Base-by-base conservation (phyloP, 352 stramenopile species). In the Elongisporangium prolatum region DNA sequence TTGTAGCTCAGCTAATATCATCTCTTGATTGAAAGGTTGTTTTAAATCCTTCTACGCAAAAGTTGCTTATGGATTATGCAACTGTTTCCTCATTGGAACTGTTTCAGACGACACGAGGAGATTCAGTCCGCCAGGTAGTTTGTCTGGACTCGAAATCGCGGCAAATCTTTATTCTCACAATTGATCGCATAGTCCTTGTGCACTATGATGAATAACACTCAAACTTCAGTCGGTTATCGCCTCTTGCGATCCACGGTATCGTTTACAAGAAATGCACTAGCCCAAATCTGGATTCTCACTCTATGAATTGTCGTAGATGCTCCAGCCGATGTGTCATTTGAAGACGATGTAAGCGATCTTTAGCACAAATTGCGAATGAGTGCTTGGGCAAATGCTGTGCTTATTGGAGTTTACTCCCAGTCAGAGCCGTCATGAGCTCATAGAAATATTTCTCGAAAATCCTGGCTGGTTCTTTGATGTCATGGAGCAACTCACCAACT, bases 301-400 rank as follows among this genome's bases (percentile, higher is more conserved):
- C 14, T 21, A 64, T 52, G 18, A 58, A 49, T 11, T 52, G 40
- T 50, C 10, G 10, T 48, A 95, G 85, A 89, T 95, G 59, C 67
- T 93, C 9, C 84, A 91, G 21, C 86, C 86, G 49, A 86, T 68
- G 1, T 76, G 79, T 24, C 82, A 93, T 47, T 38, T 93, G 49
- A 89, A 89, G 63, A 94, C 84, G 4, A 95, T 95, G 84, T 89
- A 75, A 48, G 52, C n/a, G n/a, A n/a, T n/a, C n/a, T n/a, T n/a
- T n/a, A n/a, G n/a, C n/a, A n/a, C n/a, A n/a, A n/a, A n/a, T n/a
- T n/a, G n/a, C n/a, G n/a, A 51, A 7, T 4, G 17, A n/a, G 17
- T 17, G 48, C 17, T 21, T 25, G 37, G 20, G n/a, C 49, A 25
- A 21, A 48, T 24, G n/a, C n/a, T n/a, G n/a, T n/a, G n/a, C n/a